Evolutionary conservation across 2,329 filamentous ascomycete species (phyloP).

Genomic region (Alternaria triticimaculans): DNA sequence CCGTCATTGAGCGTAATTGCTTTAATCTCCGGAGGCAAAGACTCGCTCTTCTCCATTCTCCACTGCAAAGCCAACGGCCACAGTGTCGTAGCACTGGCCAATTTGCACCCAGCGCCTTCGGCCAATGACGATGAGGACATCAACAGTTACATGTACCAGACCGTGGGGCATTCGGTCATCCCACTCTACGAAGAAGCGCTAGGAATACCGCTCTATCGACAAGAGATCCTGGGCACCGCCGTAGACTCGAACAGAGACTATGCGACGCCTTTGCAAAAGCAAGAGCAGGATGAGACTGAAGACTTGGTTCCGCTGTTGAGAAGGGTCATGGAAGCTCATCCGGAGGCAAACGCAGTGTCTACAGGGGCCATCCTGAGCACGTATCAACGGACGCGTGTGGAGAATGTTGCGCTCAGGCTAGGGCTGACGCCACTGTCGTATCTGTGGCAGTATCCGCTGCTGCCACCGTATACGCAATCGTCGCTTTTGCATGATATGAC

Average conservation of each 20-base stretch:
- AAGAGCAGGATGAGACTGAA: conserved; percentile 79
- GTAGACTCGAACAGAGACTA: conserved; percentile 78
- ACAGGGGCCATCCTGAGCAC: conserved; percentile 93
- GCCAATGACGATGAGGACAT: conserved; percentile 65
- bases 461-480: conserved; percentile 62
- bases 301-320: conserved; percentile 78
- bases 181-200: conserved; percentile 83
- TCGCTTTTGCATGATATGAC: conserved; percentile 82
- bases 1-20: conserved; percentile 71
- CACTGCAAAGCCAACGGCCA: conserved; percentile 90
- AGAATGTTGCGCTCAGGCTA: conserved; percentile 86
- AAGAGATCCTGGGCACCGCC: conserved; percentile 74
- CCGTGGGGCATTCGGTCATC: conserved; percentile 86
- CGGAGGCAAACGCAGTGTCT: conserved; percentile 82
- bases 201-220: conserved; percentile 81
- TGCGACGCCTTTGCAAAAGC: conserved; percentile 23
- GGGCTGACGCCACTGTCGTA: conserved; percentile 83
- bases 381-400: conserved; percentile 95
- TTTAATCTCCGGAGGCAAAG: conserved; percentile 94
- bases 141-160: conserved; percentile 99
- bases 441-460: conserved; percentile 86
- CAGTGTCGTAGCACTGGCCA: conserved; percentile 83
- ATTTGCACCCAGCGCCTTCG: conserved; percentile 70
- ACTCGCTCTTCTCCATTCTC: conserved; percentile 91
- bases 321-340: conserved; percentile 71